These are phyloP conservation scores for Calonectria pseudoreteaudii DNA, from an alignment of 2,329 filamentous ascomycete species.

Conservation along the genomic window DNA sequence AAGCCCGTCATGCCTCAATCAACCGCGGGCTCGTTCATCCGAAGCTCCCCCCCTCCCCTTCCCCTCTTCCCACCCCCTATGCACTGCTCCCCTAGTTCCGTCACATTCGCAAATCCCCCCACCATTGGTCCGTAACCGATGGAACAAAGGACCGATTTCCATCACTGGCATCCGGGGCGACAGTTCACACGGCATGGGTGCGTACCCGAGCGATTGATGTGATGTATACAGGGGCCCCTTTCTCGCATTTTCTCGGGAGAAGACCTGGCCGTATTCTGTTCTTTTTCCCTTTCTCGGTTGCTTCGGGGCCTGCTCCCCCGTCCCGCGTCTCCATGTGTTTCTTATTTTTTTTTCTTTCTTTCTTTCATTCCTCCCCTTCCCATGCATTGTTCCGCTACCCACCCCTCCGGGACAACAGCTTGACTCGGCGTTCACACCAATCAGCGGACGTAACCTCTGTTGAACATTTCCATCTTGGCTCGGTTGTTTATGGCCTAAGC, in stretches of 20 bases:
- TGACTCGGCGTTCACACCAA: conserved; percentile 16
- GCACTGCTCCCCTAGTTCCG: neutral
- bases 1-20: neutral
- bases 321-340: neutral
- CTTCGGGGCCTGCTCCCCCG: neutral
- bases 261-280: neutral
- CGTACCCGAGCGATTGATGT: neutral
- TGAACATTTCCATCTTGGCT: conserved; percentile 20
- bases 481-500: conserved; percentile 27
- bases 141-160: conserved; percentile 22
- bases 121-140: conserved; percentile 10
- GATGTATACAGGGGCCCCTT: neutral
- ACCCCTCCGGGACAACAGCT: conserved; percentile 1
- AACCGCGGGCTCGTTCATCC: neutral
- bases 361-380: neutral
- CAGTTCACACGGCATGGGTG: conserved; percentile 9
- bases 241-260: neutral
- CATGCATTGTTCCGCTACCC: conserved; percentile 1
- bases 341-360: too few species aligned
- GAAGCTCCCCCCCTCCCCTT: neutral
- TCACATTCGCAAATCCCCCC: conserved; percentile 8
- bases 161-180: neutral
- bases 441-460: conserved; percentile 6
- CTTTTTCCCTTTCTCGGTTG: neutral
- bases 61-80: neutral